Base-by-base conservation (phyloP, 768 basidiomycete genomes). In the Pleurotus platypus region DNA sequence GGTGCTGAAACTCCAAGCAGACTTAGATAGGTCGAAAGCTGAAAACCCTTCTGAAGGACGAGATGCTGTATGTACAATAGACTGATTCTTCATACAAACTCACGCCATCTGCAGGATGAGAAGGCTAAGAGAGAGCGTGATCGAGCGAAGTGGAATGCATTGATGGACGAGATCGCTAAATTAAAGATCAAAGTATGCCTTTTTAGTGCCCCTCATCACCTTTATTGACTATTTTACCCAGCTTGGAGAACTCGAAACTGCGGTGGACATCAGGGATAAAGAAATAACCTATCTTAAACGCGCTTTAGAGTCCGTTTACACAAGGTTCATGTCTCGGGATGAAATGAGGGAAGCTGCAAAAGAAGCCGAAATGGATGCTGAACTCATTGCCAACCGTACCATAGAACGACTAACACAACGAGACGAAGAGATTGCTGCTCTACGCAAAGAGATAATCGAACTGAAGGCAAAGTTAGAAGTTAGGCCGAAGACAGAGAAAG, bases 241-340 rank as follows among this genome's bases (percentile, higher is more conserved):
- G 89, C 76, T 76, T 46, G 69, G 69, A 2, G 84, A 87, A 45
- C 69, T 84, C 49, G 85, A 85, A 45, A 69, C 63, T 3, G 62
- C 69, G 2, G 46, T 83, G 2, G 69, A 68, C 3, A 70, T 74
- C 55, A 89, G 86, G 64, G 83, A 88, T 60, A 93, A 92, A 65
- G 89, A 94, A 56, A 77, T 88, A 35, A 61, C 79, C 0, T 90
- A 87, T 63, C 78, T 94, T 38, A 92, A 92, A 65, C 86, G 88
- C 12, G 89, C 92, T n/a, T 75, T 97, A 37, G 91, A 94, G 68
- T 88, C 90, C 5, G 88, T 95, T 4, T 92, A 92, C 69, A 86
- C 86, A 9, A 80, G 89, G n/a, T 88, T 94, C 67, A 76, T 80
- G 4, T 75, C 81, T 4, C 70, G 81, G 45, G 81, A 83, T 63